Percentiles rank a stretch among this genome's conserved stretches.
Evolutionary conservation across 352 stramenopile genomes (phyloP).

Genomic region (Phytophthora pistaciae): DNA sequence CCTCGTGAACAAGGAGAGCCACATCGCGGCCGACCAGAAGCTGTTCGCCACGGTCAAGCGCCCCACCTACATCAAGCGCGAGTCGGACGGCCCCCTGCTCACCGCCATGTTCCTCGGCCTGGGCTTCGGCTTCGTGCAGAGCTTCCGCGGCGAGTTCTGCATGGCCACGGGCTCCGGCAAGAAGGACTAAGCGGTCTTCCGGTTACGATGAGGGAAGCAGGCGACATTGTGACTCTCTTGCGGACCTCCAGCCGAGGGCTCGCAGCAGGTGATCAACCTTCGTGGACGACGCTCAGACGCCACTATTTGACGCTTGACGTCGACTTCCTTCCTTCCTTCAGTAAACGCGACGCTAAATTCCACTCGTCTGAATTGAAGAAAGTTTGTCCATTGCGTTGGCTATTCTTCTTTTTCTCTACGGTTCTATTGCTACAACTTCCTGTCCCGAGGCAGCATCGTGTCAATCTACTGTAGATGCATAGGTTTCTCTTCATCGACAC

Average conservation of each 20-base stretch:
- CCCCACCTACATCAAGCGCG: conserved; percentile 74
- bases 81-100: conserved; percentile 59
- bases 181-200: conserved; percentile 62
- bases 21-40: conserved; percentile 68
- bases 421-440: too few relatives aligned
- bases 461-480: not conserved
- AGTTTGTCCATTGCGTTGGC: conserved; percentile 1
- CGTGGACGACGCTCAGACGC: not conserved
- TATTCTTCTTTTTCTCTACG: too few relatives aligned
- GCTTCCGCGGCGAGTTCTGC: conserved; percentile 68
- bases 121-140: conserved; percentile 66
- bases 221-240: not conserved
- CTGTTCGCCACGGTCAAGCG: conserved; percentile 70
- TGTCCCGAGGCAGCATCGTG: not conserved
- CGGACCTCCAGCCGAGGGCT: not conserved
- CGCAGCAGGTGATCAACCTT: not conserved
- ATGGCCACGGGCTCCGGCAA: conserved; percentile 78
- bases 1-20: conserved; percentile 80
- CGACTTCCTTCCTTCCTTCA: not conserved
- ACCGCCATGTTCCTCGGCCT: conserved; percentile 49
- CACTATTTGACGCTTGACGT: not conserved
- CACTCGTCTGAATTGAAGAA: not conserved
- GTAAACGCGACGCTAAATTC: not conserved
- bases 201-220: not conserved
- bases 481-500: not conserved